Base-by-base conservation (phyloP, 768 basidiomycete genomes). In the Xanthoconium purpureum region DNA sequence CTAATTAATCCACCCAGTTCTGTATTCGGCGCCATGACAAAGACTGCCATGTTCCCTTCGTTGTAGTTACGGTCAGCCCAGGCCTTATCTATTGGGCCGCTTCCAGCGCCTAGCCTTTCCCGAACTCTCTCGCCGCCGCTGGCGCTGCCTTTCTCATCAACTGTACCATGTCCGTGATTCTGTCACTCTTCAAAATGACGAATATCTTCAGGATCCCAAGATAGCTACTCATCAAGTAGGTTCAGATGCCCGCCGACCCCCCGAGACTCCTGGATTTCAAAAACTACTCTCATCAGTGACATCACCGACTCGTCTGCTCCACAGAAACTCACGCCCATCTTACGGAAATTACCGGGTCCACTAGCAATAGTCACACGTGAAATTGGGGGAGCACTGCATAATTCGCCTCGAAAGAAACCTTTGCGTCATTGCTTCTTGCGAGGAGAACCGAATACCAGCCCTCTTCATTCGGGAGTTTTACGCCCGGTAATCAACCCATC, bases 371-470 rank as follows among this genome's bases (percentile, higher is more conserved):
- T 86, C 54, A 67, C 73, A 6, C 85, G 91, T 50, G 93, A 96
- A 71, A 90, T 89, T 0, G 93, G 94, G 14, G 91, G 92, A 5
- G 83, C 84, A 14, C 87, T 0, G 88, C 89, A 10, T 96, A 93
- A 92, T 96, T 98, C 71, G 76, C 80, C 33, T 82, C 87, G 12
- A 97, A 95, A 69, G 91, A 95, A 68, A 2, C 4, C 77, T 78
- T 91, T 55, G 84, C 87, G 2, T 77, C 82, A 28, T 64, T 75
- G 17, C 84, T 96, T 44, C 74, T 89, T 40, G 71, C 79, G 6
- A 77, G 78, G 45, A 78, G 83, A 42, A 55, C 56, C 7, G 20
- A 53, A 56, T 51, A 24, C 24, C n/a, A 47, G 54, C 45, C 56
- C 57, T 11, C 53, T 17, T 29, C 45, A 28, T 44, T 47, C 20